Conservation (phyloP, 2,329 filamentous ascomycete species). For the Davidsoniella australis region DNA sequence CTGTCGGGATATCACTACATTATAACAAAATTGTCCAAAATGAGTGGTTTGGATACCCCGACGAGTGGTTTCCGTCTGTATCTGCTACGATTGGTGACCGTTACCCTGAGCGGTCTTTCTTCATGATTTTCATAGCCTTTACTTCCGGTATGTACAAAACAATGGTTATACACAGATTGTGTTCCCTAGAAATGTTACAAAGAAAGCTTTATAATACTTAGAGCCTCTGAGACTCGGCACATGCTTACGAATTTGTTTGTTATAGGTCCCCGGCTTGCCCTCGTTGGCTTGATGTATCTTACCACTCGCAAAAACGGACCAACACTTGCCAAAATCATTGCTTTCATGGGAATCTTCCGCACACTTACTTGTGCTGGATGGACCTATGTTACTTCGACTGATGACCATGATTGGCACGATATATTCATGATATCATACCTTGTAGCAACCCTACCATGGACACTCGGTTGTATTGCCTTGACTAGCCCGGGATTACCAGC, state of each 20-base stretch:
- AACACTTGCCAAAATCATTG: slow-evolving; percentile 65
- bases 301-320: slow-evolving; percentile 62
- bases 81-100: slow-evolving; percentile 94
- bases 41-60: slow-evolving; percentile 82
- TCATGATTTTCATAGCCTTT: slow-evolving; percentile 93
- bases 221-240: neutral
- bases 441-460: slow-evolving; percentile 89
- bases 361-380: slow-evolving; percentile 92
- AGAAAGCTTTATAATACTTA: neutral
- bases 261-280: slow-evolving; percentile 69
- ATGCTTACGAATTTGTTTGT: neutral
- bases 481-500: slow-evolving; percentile 72
- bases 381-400: slow-evolving; percentile 96
- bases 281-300: slow-evolving; percentile 84
- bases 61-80: slow-evolving; percentile 94
- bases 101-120: slow-evolving; percentile 90
- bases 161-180: neutral
- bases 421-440: slow-evolving; percentile 99
- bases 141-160: slow-evolving; percentile 53
- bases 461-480: slow-evolving; percentile 69
- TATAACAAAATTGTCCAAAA: slow-evolving; percentile 97
- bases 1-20: slow-evolving; percentile 68
- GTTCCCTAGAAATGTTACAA: neutral
- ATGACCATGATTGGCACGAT: slow-evolving; percentile 97
- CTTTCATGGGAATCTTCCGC: slow-evolving; percentile 63